phyloP scores from a whole-genome alignment of 768 basidiomycete genomes.

The Mycena leptocephala region DNA sequence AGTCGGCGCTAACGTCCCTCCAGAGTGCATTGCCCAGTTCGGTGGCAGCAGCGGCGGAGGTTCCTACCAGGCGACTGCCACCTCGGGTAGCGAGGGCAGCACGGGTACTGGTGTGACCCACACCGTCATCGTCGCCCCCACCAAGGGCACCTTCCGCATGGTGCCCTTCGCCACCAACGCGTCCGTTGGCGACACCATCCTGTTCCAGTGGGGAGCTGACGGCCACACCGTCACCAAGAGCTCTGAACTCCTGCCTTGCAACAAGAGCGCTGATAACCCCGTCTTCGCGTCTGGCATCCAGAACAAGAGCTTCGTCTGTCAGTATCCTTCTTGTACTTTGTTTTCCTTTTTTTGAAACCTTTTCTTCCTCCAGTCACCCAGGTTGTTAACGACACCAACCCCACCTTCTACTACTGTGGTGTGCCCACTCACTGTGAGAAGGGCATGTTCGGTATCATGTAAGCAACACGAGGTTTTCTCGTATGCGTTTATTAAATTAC shows the following conservation, averaged over 20 bases:
- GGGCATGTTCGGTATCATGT: conserved; percentile 91
- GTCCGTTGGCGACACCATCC: conserved; percentile 83
- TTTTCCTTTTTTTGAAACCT: neutral
- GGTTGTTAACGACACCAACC: conserved; percentile 80
- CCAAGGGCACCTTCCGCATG: conserved; percentile 82
- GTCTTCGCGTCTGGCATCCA: conserved; percentile 78
- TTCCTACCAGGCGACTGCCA: conserved; percentile 52
- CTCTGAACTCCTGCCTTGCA: conserved; percentile 78
- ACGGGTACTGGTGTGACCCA: conserved; percentile 73
- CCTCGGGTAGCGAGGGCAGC: conserved; percentile 51
- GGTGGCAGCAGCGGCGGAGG: conserved; percentile 51
- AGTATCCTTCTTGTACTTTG: conserved; percentile 39
- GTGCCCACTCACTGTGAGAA: conserved; percentile 81
- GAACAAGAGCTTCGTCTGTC: conserved; percentile 75
- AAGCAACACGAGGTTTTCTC: conserved; percentile 31
- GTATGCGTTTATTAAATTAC: conserved; percentile 26
- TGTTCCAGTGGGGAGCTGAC: conserved; percentile 85
- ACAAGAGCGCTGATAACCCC: conserved; percentile 71
- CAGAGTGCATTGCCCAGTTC: conserved; percentile 80
- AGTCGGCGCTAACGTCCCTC: neutral
- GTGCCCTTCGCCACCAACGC: conserved; percentile 85
- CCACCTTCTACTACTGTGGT: conserved; percentile 85
- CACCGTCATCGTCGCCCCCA: conserved; percentile 86
- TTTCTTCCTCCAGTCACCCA: conserved; percentile 66
- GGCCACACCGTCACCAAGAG: conserved; percentile 90